Evolutionary conservation across 208 protist genomes (phyloP).

Genomic region (Spironucleus salmonicida): DNA sequence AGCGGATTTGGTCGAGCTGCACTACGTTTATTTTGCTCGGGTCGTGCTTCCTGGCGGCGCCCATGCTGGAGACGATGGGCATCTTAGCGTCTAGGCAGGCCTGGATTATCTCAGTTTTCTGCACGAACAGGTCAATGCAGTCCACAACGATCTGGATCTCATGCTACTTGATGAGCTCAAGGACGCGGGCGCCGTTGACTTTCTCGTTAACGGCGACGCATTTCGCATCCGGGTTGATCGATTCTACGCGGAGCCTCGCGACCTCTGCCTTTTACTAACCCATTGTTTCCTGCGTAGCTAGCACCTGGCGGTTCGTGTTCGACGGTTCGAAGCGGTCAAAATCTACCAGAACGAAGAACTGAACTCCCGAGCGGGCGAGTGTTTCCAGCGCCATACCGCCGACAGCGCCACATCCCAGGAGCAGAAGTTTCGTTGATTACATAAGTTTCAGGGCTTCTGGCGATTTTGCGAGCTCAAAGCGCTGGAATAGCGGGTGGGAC

Average conservation of each 20-base stretch:
- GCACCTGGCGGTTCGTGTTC: slow-evolving; percentile 7
- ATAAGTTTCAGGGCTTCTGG: not conserved
- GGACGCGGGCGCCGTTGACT: not conserved
- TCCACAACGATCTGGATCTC: not conserved
- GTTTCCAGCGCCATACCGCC: not conserved
- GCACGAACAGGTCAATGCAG: slow-evolving; percentile 16
- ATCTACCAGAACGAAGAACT: not conserved
- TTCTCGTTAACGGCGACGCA: not conserved
- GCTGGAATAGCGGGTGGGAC: too few relatives aligned
- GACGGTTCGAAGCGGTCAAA: not conserved
- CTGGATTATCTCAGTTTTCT: not conserved
- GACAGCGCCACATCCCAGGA: not conserved
- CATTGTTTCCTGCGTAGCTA: slow-evolving; percentile 3
- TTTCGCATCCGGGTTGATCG: not conserved
- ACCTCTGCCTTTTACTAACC: slow-evolving; percentile 14
- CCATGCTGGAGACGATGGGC: slow-evolving; percentile 16
- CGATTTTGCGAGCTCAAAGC: not conserved
- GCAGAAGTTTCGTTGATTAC: not conserved
- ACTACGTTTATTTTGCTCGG: not conserved
- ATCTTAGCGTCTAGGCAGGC: not conserved
- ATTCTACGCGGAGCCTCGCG: not conserved
- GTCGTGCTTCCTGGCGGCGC: slow-evolving; percentile 10
- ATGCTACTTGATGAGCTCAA: not conserved
- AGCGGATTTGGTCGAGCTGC: not conserved
- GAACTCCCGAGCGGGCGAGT: not conserved